phyloP scores from a whole-genome alignment of 208 protist genomes.

The Leishmania amazonensis region DNA sequence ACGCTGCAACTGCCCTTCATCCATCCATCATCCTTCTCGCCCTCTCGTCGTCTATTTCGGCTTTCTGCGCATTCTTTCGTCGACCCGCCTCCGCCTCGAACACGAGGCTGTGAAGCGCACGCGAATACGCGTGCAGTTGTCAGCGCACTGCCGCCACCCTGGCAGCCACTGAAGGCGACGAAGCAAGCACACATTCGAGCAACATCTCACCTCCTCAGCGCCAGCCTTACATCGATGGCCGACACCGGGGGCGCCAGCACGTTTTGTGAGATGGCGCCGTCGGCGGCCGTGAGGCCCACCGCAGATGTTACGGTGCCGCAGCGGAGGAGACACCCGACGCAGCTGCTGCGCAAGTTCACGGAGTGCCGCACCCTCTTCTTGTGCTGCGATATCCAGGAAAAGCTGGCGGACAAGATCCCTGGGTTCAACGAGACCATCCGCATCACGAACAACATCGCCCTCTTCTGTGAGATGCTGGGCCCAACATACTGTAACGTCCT shows the following conservation, averaged over 20 bases:
- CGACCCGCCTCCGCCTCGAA: no score
- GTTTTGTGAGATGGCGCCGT: not conserved
- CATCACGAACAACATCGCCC: slow-evolving; percentile 49
- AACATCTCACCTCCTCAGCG: not conserved
- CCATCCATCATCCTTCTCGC: not conserved
- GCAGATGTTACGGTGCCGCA: slow-evolving; percentile 18
- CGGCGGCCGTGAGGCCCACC: not conserved
- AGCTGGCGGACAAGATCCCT: slow-evolving; percentile 37
- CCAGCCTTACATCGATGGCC: not conserved
- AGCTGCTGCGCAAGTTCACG: slow-evolving; percentile 6
- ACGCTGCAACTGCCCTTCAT: not conserved
- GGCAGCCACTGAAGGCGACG: not conserved
- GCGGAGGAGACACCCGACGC: not conserved
- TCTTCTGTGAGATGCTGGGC: slow-evolving; percentile 41
- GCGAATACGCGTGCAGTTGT: not conserved
- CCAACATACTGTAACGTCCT: slow-evolving; percentile 42
- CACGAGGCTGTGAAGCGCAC: no score
- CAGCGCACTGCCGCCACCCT: not conserved
- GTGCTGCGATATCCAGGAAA: slow-evolving; percentile 86
- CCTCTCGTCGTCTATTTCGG: not conserved
- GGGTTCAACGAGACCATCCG: slow-evolving; percentile 53
- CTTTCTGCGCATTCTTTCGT: not conserved
- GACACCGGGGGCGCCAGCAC: not conserved
- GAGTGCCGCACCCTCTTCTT: slow-evolving; percentile 67
- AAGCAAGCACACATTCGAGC: not conserved